phyloP scores from a whole-genome alignment of 345 rosid species.

The Lenwebbia sp. region DNA sequence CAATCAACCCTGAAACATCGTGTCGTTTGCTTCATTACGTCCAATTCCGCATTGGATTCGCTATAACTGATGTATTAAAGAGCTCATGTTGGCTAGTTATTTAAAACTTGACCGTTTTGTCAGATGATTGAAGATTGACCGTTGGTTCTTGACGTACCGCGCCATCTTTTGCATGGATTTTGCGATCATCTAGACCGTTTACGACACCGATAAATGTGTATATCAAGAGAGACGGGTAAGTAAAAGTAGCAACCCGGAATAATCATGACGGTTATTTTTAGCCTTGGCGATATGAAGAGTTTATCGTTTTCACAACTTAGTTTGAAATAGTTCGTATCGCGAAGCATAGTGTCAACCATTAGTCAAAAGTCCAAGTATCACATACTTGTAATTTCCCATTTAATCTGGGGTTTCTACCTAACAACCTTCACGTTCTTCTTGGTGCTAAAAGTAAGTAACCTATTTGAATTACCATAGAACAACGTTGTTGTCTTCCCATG shows the following conservation, averaged over 20 bases:
- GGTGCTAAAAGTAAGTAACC: background rate
- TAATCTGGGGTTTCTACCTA: background rate
- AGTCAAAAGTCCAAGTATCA: background rate
- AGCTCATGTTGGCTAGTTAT: background rate
- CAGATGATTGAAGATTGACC: background rate
- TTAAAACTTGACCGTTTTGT: background rate
- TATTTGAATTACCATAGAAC: background rate
- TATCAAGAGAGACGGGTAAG: background rate
- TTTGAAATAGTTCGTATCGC: background rate
- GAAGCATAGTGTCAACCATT: background rate
- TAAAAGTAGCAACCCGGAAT: background rate
- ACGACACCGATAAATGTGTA: background rate
- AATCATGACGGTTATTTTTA: background rate
- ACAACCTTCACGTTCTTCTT: background rate
- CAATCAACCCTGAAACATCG: background rate
- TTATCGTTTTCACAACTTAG: background rate
- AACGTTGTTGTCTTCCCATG: background rate
- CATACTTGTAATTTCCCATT: background rate
- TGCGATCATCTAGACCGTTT: background rate
- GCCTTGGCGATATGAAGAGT: background rate
- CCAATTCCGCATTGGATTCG: background rate
- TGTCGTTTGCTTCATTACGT: background rate
- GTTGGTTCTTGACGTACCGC: accelerated
- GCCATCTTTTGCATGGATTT: background rate
- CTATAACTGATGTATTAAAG: background rate